Conservation (phyloP, 345 rosid species). For the Capsella bursapastoris region DNA sequence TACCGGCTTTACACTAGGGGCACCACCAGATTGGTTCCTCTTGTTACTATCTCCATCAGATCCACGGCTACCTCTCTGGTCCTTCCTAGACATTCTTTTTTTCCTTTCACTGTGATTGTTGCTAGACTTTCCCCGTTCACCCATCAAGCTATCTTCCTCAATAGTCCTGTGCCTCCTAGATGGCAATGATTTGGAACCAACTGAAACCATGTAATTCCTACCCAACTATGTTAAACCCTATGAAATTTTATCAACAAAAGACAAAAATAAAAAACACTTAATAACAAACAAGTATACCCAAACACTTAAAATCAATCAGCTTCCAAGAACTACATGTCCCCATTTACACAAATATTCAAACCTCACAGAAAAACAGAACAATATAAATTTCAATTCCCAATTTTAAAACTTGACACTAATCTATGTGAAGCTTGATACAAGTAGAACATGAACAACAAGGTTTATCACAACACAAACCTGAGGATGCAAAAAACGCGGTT, state of each 20-base stretch:
- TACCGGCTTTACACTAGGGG: conserved; percentile 27
- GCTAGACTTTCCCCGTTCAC: conserved; percentile 53
- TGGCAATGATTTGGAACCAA: conserved; percentile 61
- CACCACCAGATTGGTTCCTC: conserved; percentile 45
- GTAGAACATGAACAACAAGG: background rate
- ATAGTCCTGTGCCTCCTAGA: conserved; percentile 42
- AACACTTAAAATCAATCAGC: conserved; percentile 2
- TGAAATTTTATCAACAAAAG: background rate
- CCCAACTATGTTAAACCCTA: conserved; percentile 29
- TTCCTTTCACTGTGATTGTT: conserved; percentile 48
- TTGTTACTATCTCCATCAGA: conserved; percentile 51
- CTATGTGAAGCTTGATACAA: background rate
- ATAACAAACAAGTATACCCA: conserved; percentile 23
- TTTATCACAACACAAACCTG: conserved; percentile 19
- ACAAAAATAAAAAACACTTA: background rate
- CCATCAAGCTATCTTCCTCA: conserved; percentile 55
- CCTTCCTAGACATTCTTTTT: conserved; percentile 57
- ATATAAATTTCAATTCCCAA: background rate
- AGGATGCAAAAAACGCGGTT: conserved; percentile 16
- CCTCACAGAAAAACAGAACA: background rate
- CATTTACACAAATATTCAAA: background rate
- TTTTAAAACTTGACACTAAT: background rate
- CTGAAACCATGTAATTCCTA: conserved; percentile 51
- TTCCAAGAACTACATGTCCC: conserved; percentile 5
- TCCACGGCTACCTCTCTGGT: conserved; percentile 54